A percentile compares a stretch with the other conserved stretches of the same genome.
phyloP scores from a whole-genome alignment of 306 rosid genomes.

The Cucumis hystrix region DNA sequence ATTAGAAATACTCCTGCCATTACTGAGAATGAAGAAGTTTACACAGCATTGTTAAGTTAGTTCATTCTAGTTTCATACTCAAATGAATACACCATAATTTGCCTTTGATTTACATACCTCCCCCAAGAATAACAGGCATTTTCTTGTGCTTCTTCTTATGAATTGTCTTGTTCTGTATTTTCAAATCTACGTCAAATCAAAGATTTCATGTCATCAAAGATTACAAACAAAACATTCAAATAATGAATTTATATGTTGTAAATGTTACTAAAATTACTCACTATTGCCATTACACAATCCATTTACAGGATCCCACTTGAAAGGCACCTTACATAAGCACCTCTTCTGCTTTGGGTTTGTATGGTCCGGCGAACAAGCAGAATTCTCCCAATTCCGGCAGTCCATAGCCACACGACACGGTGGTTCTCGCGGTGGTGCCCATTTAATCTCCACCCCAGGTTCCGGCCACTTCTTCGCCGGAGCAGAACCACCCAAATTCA shows the following conservation, averaged over 20 bases:
- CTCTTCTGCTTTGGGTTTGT: constrained; percentile 21
- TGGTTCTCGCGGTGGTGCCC: constrained; percentile 48
- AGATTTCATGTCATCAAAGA: neutral
- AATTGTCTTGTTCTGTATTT: neutral
- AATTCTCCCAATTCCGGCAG: neutral
- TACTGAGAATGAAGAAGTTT: neutral
- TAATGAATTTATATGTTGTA: neutral
- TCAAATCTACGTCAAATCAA: neutral
- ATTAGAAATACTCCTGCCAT: neutral
- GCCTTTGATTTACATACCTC: constrained; percentile 1
- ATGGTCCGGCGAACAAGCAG: constrained; percentile 43
- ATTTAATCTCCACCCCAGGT: constrained; percentile 71
- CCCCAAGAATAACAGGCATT: constrained; percentile 5
- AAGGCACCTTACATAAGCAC: constrained; percentile 45
- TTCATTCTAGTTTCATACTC: neutral
- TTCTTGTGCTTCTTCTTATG: constrained; percentile 6
- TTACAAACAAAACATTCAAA: neutral
- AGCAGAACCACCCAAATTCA: constrained; percentile 27
- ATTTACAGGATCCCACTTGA: constrained; percentile 44
- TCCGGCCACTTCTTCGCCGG: constrained; percentile 42
- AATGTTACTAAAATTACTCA: constrained; percentile 18
- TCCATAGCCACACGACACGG: constrained; percentile 21
- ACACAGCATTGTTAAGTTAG: neutral
- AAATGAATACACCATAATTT: neutral
- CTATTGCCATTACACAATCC: constrained; percentile 38